Evolutionary conservation across 1,139 yeast species (phyloP).

Genomic region (Lodderomyces beijingensis): DNA sequence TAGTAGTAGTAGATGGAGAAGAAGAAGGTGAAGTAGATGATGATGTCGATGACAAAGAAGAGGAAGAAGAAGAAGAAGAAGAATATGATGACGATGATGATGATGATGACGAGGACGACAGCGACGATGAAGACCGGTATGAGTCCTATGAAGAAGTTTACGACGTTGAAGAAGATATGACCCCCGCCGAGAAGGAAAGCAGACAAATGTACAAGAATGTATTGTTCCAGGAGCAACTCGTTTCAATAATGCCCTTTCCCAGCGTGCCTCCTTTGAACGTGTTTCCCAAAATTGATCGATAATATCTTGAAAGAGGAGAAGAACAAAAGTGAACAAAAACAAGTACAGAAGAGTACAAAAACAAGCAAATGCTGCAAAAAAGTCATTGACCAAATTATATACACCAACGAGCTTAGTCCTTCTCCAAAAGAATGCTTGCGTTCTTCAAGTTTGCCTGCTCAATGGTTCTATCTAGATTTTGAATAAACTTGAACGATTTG

Average conservation of each 20-base stretch:
- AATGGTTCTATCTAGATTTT: conserved; percentile 55
- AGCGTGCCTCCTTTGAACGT: background rate
- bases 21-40: conserved; percentile 3
- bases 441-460: conserved; percentile 75
- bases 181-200: conserved; percentile 5
- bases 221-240: conserved; percentile 1
- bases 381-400: too few relatives aligned
- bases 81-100: conserved; percentile 6
- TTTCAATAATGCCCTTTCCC: background rate
- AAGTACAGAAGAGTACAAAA: too few relatives aligned
- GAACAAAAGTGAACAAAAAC: too few relatives aligned
- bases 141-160: conserved; percentile 10
- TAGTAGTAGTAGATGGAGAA: background rate
- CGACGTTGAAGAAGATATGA: conserved; percentile 12
- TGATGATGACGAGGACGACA: conserved; percentile 6
- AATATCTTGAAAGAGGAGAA: too few relatives aligned
- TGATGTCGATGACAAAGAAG: conserved; percentile 4
- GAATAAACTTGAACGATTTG: conserved; percentile 62
- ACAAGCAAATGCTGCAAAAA: too few relatives aligned
- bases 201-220: conserved; percentile 4
- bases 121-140: conserved; percentile 5
- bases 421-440: conserved; percentile 74
- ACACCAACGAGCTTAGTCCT: conserved; percentile 22
- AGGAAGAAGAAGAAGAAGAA: conserved; percentile 1
- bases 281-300: too few relatives aligned